Evolutionary conservation across 2,329 filamentous ascomycete genomes (phyloP), one percentile per base, ranked within the genome.

Genomic region (Phaeosphaeria sp.): DNA sequence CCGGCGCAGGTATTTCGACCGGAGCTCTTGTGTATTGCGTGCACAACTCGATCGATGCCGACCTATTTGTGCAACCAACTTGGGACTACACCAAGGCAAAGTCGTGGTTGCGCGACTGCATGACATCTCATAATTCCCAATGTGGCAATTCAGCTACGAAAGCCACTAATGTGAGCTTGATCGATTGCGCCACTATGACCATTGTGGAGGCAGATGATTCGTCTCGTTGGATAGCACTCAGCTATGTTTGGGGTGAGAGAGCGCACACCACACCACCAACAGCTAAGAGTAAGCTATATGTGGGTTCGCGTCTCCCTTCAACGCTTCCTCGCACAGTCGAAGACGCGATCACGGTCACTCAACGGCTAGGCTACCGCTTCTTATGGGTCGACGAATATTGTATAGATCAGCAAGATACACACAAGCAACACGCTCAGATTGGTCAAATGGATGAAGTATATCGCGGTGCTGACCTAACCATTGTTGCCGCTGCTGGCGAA

Each of bases 391-490:
- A 44, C 42, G 42, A 44, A n/a, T 22, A 9, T 5, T 44, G 42
- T 9, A 44, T 44, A n/a, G 42, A 44, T 21, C 42, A 44, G 15
- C 9, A 21, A 13, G 21, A 44, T 22, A 21, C 3, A 4, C 9
- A 20, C 15, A 20, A 44, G 7, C 9, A 44, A 22, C 18, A 44
- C 18, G 11, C 17, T 21, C 42, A 44, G n/a, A 20, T 44, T 20
- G 21, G 36, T 11, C 44, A 57, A 6, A 64, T 64, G 61, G 56
- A 59, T 18, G 7, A 49, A 6, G 57, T 64, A 11, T 64, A 61
- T 21, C 13, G 24, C 4, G 21, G 44, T 18, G 59, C 59, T 11
- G 45, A 59, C 2, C 22, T 64, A 6, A 61, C 61, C 4, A 60
- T 64, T 20, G 52, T 64, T 7, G 59, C 61, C 13, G 48, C 30